Conservation (phyloP, 441 rosid species). For the Erodium texanum region DNA sequence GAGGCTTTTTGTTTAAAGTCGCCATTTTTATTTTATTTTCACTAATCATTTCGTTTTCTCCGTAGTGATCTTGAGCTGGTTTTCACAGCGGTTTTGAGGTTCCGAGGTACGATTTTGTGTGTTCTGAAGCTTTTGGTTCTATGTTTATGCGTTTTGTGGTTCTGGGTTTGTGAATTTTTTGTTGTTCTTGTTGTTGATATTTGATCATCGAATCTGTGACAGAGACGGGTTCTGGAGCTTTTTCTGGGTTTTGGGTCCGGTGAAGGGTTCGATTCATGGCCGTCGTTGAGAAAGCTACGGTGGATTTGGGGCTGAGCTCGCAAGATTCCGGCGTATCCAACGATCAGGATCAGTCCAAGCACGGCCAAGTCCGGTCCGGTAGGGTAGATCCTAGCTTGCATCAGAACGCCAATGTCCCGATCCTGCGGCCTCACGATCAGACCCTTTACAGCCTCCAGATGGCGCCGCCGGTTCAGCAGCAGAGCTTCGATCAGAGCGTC, state of each 20-base stretch:
- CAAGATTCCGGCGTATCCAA: conserved; percentile 30
- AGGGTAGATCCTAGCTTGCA: conserved; percentile 24
- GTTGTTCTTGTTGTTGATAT: not conserved
- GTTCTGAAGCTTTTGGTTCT: not conserved
- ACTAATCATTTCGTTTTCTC: conserved; percentile 23
- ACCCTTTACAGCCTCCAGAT: conserved; percentile 17
- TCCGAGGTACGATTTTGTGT: not conserved
- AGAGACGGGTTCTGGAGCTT: conserved; percentile 2
- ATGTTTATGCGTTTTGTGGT: not conserved
- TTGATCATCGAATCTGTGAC: conserved; percentile 7
- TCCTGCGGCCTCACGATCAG: conserved; percentile 25
- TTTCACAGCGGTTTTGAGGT: conserved; percentile 20
- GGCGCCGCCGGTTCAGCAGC: conserved; percentile 9
- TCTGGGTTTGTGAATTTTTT: not conserved
- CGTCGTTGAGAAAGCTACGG: conserved; percentile 43
- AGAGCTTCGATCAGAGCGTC: conserved; percentile 7
- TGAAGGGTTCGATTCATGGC: conserved; percentile 33
- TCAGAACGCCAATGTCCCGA: conserved; percentile 9
- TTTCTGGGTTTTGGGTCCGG: not conserved
- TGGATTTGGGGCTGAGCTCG: conserved; percentile 27
- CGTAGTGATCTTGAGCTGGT: conserved; percentile 26
- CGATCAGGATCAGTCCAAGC: conserved; percentile 37
- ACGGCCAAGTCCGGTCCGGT: conserved; percentile 19
- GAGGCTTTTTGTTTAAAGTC: not conserved
- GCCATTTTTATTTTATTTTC: conserved; percentile 7